phyloP scores from a whole-genome alignment of 192 early-diverging fungal genomes.

The Rhizoclosmatium sp. region DNA sequence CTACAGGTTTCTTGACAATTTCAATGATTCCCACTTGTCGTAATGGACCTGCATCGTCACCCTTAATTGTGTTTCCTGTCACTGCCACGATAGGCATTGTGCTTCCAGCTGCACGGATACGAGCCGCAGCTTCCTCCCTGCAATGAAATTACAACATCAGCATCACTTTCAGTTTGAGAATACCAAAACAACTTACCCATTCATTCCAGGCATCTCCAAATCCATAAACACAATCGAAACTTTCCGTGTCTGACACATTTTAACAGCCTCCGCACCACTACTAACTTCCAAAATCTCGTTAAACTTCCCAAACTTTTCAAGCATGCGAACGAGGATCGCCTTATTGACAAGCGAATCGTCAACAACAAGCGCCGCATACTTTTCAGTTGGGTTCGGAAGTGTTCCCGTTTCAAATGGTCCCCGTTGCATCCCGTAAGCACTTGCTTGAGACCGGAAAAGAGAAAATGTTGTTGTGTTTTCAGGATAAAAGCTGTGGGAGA shows the following conservation, averaged over 20 bases:
- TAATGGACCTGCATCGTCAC: conserved; percentile 22
- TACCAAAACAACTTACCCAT: conserved; percentile 28
- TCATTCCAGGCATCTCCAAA: conserved; percentile 30
- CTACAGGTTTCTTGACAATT: conserved; percentile 42
- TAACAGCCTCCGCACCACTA: conserved; percentile 41
- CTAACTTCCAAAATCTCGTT: conserved; percentile 38
- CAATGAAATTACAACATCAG: neutral
- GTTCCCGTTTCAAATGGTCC: too few relatives aligned
- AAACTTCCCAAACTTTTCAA: conserved; percentile 27
- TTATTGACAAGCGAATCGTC: conserved; percentile 45
- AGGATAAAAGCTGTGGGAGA: too few relatives aligned
- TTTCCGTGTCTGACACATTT: conserved; percentile 26
- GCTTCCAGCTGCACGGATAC: conserved; percentile 35
- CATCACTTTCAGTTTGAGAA: neutral
- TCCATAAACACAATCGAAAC: conserved; percentile 40
- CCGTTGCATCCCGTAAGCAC: too few relatives aligned
- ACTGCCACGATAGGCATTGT: conserved; percentile 41
- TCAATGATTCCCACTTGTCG: conserved; percentile 41
- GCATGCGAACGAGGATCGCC: conserved; percentile 26
- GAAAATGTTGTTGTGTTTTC: too few relatives aligned
- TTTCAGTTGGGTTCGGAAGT: neutral
- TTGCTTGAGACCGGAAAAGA: too few relatives aligned
- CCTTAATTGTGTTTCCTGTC: conserved; percentile 37
- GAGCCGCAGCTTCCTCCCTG: conserved; percentile 40
- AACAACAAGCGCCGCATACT: conserved; percentile 27